Percentiles rank a stretch among this genome's conserved stretches.
These are phyloP conservation scores for Scalesia atractyloides DNA, from an alignment of 129 eudicot genomes.

Conservation along the genomic window DNA sequence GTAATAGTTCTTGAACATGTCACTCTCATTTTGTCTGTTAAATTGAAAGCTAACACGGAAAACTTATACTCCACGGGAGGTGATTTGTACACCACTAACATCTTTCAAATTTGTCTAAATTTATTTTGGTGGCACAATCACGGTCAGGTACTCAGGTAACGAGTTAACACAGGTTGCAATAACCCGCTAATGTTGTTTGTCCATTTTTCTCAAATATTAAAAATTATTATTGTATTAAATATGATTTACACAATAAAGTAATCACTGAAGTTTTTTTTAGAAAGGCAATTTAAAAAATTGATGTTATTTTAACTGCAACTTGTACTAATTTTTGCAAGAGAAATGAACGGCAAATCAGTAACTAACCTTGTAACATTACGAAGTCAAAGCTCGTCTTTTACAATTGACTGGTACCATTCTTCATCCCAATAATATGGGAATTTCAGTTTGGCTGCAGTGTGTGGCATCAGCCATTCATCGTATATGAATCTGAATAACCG, in stretches of 20 bases:
- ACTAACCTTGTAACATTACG: conserved; percentile 7
- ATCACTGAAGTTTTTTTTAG: background rate
- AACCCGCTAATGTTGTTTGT: background rate
- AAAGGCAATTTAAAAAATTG: background rate
- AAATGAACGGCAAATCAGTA: too few species aligned
- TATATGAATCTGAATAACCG: conserved; percentile 72
- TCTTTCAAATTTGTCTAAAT: too few species aligned
- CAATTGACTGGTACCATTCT: conserved; percentile 45
- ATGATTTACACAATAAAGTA: background rate
- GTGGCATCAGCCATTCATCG: conserved; percentile 87
- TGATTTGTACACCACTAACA: too few species aligned
- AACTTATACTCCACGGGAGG: background rate
- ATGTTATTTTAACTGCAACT: background rate
- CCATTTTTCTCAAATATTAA: background rate
- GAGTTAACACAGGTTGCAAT: background rate
- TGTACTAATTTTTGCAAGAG: background rate
- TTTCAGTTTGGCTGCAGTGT: conserved; percentile 69
- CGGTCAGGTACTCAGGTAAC: background rate
- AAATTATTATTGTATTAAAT: background rate
- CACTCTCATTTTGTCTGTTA: background rate
- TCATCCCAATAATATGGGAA: conserved; percentile 82
- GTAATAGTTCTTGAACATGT: background rate
- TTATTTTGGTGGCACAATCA: background rate
- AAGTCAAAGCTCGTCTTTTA: conserved; percentile 65
- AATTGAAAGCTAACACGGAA: background rate